phyloP scores from a whole-genome alignment of 2,329 filamentous ascomycete species.

The Boeremia exigua region DNA sequence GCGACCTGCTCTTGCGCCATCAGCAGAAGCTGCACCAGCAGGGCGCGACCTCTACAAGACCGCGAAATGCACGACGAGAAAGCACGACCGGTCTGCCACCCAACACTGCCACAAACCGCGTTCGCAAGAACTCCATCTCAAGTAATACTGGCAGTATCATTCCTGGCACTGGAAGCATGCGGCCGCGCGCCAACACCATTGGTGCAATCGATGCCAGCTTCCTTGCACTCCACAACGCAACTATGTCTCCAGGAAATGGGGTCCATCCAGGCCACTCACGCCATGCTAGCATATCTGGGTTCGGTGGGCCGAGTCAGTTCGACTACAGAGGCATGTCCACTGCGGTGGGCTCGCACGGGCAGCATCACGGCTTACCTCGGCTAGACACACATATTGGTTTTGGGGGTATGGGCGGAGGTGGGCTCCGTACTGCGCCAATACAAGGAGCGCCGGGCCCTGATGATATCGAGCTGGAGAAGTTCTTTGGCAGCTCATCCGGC shows the following conservation, averaged over 20 bases:
- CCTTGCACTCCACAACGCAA: conserved; percentile 64
- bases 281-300: conserved; percentile 75
- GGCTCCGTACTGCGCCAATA: conserved; percentile 75
- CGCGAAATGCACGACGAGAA: conserved; percentile 82
- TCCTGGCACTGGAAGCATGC: conserved; percentile 66
- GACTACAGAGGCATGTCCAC: conserved; percentile 76
- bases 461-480: conserved; percentile 70
- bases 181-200: conserved; percentile 93
- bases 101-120: conserved; percentile 72
- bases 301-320: conserved; percentile 63
- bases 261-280: conserved; percentile 65
- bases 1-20: conserved; percentile 89
- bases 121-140: conserved; percentile 91
- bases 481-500: conserved; percentile 66
- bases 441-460: conserved; percentile 63
- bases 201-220: conserved; percentile 83
- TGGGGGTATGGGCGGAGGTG: conserved; percentile 68
- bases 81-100: conserved; percentile 75
- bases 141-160: conserved; percentile 59
- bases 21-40: conserved; percentile 99
- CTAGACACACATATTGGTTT: conserved; percentile 80
- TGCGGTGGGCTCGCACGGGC: conserved; percentile 69
- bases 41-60: conserved; percentile 83
- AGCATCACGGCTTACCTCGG: conserved; percentile 75
- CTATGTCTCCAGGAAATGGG: conserved; percentile 57